Evolutionary conservation across 2,329 filamentous ascomycete species (phyloP).

Genomic region (Emmonsia crescens): DNA sequence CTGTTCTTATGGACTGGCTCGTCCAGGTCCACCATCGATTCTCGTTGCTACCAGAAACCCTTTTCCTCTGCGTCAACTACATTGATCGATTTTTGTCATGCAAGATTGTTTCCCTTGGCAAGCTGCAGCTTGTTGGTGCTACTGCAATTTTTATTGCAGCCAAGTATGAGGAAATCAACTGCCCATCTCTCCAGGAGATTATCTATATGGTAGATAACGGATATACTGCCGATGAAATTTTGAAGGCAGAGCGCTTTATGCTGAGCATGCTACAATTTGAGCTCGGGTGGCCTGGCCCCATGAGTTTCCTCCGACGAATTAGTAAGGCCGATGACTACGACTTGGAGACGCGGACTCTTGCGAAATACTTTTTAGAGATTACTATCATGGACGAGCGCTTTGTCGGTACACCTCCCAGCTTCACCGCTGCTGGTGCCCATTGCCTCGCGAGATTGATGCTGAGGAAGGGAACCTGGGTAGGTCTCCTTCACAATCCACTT

Average conservation of each 20-base stretch:
- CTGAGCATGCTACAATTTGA: slow-evolving; percentile 92
- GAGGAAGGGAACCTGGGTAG: slow-evolving; percentile 86
- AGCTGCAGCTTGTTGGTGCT: slow-evolving; percentile 89
- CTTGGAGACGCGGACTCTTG: slow-evolving; percentile 82
- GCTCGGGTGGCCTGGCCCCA: slow-evolving; percentile 94
- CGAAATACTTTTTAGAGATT: slow-evolving; percentile 95
- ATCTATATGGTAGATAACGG: slow-evolving; percentile 96
- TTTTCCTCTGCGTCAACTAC: slow-evolving; percentile 93
- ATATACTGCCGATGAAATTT: slow-evolving; percentile 80
- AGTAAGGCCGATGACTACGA: slow-evolving; percentile 99
- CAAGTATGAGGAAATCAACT: slow-evolving; percentile 99
- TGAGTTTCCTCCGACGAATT: slow-evolving; percentile 93
- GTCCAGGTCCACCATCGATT: slow-evolving; percentile 94
- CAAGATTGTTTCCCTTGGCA: slow-evolving; percentile 90
- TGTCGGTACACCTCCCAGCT: slow-evolving; percentile 82
- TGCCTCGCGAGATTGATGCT: slow-evolving; percentile 83
- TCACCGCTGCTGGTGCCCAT: slow-evolving; percentile 80
- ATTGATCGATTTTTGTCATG: slow-evolving; percentile 91
- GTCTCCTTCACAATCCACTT: slow-evolving; percentile 25
- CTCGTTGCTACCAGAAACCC: slow-evolving; percentile 78
- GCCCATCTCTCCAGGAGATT: slow-evolving; percentile 87
- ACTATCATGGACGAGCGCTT: slow-evolving; percentile 98
- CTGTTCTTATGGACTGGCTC: slow-evolving; percentile 95
- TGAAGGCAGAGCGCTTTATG: slow-evolving; percentile 98
- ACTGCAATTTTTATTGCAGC: slow-evolving; percentile 92